Evolutionary conservation across 352 stramenopile species (phyloP), one percentile per base, ranked within the genome.

Genomic region (Phytophthora fragariaefolia): DNA sequence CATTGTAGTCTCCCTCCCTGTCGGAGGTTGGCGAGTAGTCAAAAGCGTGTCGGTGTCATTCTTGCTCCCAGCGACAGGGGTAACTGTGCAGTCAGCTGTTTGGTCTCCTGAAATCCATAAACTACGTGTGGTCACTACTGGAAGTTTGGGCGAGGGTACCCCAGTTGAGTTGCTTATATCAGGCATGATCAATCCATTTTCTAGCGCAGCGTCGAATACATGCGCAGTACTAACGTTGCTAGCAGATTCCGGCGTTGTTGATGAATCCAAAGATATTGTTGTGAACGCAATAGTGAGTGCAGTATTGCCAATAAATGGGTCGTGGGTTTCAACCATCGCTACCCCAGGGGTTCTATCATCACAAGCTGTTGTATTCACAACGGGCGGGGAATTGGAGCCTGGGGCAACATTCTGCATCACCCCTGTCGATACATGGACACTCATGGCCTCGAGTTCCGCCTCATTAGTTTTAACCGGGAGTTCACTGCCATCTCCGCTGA

Each of bases 181-280:
- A 5, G 71, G 78, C 28, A 77, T 92, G 60, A 71, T 85, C 15
- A 92, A 85, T 56, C 83, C 81, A 12, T 92, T 77, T 47, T 62
- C 68, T 5, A 66, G 66, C 15, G 62, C 77, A 20, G 1, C 24
- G 2, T 48, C 58, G 7, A n/a, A 17, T 2, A 45, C 23, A 1
- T 69, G 84, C 18, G 60, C 22, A 13, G 53, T 92, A 10, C 68
- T 32, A 10, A 90, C 73, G 9, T 70, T 53, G 9, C 65, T 92
- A 1, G 36, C 76, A 18, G 82, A 88, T 48, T 54, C 36, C 0
- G 79, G 81, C 0, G 28, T 85, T 13, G 82, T 92, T 15, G 80
- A 84, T 13, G 76, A 82, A 30, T 88, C 81, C 0, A 66, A 49
- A 6, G 30, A 74, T 24, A 72, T 92, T 18, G 17, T 40, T 1